phyloP scores from a whole-genome alignment of 768 basidiomycete genomes.

The Leccinum truebloodii region DNA sequence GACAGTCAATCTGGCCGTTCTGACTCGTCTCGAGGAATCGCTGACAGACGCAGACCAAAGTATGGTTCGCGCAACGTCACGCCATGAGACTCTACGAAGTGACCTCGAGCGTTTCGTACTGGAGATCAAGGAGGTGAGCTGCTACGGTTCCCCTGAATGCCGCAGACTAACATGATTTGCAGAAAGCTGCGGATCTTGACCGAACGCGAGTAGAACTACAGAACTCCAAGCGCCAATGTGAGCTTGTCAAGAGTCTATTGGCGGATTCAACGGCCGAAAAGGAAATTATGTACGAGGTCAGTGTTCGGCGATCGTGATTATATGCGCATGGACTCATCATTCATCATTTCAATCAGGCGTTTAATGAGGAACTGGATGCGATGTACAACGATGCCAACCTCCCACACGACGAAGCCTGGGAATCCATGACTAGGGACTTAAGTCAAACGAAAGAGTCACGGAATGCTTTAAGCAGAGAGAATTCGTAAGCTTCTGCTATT shows the following conservation, averaged over 20 bases:
- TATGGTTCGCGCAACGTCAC: conserved; percentile 50
- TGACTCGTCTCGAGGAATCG: conserved; percentile 47
- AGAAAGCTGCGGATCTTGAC: conserved; percentile 69
- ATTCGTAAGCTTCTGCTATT: conserved; percentile 56
- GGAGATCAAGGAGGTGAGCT: conserved; percentile 60
- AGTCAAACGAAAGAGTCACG: conserved; percentile 71
- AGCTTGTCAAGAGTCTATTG: conserved; percentile 75
- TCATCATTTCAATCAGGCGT: conserved; percentile 54
- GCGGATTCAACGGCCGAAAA: conserved; percentile 82
- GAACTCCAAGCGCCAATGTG: conserved; percentile 70
- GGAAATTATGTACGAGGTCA: conserved; percentile 90
- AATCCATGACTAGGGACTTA: conserved; percentile 73
- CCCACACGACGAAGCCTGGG: conserved; percentile 82
- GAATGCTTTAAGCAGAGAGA: conserved; percentile 76
- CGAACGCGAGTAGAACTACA: conserved; percentile 63
- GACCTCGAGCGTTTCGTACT: conserved; percentile 50
- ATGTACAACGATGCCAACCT: conserved; percentile 87
- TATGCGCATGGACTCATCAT: conserved; percentile 1
- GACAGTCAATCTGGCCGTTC: conserved; percentile 13
- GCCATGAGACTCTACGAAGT: conserved; percentile 55
- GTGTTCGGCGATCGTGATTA: conserved; percentile 18
- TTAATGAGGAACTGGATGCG: conserved; percentile 90
- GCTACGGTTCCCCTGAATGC: neutral
- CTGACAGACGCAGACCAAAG: conserved; percentile 58
- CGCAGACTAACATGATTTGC: conserved; percentile 3